A percentile compares a stretch with the other conserved stretches of the same genome.
These are phyloP conservation scores for Kingdonia uniflora DNA, from an alignment of 164 flowering plant genomes.

Conservation along the genomic window DNA sequence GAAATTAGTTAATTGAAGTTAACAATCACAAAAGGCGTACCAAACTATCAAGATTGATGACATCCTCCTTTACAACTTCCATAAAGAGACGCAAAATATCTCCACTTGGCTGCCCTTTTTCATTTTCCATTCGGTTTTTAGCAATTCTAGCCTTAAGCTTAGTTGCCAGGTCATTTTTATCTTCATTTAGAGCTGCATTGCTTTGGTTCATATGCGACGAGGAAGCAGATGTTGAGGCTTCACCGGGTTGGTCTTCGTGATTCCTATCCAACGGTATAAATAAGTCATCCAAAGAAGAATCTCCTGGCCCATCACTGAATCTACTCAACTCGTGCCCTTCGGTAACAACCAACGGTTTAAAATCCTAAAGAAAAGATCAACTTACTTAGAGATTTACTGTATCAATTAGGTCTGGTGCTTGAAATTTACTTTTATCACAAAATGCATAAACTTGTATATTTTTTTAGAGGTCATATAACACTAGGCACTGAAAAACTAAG, in stretches of 20 bases:
- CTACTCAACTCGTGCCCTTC: slow-evolving; percentile 64
- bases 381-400: neutral
- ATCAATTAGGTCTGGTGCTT: no score
- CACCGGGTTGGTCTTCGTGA: slow-evolving; percentile 39
- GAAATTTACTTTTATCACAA: no score
- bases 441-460: no score
- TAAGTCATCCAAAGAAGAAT: slow-evolving; percentile 92
- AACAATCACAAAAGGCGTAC: slow-evolving; percentile 31
- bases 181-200: slow-evolving; percentile 25
- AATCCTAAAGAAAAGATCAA: slow-evolving; percentile 31
- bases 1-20: neutral
- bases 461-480: no score
- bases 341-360: slow-evolving; percentile 30
- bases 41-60: slow-evolving; percentile 74
- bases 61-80: slow-evolving; percentile 75
- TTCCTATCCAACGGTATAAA: slow-evolving; percentile 59
- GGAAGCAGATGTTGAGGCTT: slow-evolving; percentile 76
- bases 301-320: slow-evolving; percentile 95
- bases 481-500: no score
- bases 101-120: slow-evolving; percentile 58
- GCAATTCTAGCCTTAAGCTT: slow-evolving; percentile 82
- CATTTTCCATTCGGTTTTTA: slow-evolving; percentile 77
- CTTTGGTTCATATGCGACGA: slow-evolving; percentile 36
- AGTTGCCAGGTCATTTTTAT: slow-evolving; percentile 71
- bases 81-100: slow-evolving; percentile 71